Base-by-base conservation (phyloP, 768 basidiomycete species). In the Boletus tomentosulus region DNA sequence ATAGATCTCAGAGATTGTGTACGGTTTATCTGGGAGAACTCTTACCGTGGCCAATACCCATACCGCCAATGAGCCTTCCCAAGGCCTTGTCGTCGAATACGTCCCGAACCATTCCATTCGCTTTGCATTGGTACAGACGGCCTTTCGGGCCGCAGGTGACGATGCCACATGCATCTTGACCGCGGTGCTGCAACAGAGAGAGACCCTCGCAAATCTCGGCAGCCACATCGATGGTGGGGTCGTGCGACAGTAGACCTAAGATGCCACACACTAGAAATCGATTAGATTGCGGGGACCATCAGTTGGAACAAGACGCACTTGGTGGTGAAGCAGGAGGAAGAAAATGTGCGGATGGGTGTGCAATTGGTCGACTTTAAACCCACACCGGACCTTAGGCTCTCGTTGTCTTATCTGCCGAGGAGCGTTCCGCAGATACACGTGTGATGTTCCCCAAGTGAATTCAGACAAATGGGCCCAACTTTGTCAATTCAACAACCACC, bases 71-170 rank as follows among this genome's bases (percentile, higher is more conserved):
- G 56, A 99, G 73, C 56, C 83, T 84, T 39, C 82, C 78, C 53
- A 98, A 74, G 4, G 88, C 81, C 62, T 79, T 81, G 34, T 81
- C 76, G 68, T 98, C 95, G 71, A 98, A 93, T 56, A 98, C 87
- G 66, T 99, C 97, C 48, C 95, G 81, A 62, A 99, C 96, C 97
- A 99, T 98, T 42, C 97, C 97, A 66, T 98, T 99, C 27, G 93
- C 92, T 73, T 99, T 99, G 79, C 93, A 95, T 69, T 99, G 97
- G 71, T 89, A 98, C 67, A 99, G 89, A 42, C 94, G 85, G 27
- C 97, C 97, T 67, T 92, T 93, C 5, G 85, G 84, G 3, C 94
- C 97, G 69, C 97, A 95, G 33, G 97, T 99, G 55, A 99, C 86
- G 64, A 98, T 87, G 34, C 97, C 97, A 60, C 94, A 96, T 0